phyloP scores from a whole-genome alignment of 2,329 filamentous ascomycete species.

The Claviceps sp. region DNA sequence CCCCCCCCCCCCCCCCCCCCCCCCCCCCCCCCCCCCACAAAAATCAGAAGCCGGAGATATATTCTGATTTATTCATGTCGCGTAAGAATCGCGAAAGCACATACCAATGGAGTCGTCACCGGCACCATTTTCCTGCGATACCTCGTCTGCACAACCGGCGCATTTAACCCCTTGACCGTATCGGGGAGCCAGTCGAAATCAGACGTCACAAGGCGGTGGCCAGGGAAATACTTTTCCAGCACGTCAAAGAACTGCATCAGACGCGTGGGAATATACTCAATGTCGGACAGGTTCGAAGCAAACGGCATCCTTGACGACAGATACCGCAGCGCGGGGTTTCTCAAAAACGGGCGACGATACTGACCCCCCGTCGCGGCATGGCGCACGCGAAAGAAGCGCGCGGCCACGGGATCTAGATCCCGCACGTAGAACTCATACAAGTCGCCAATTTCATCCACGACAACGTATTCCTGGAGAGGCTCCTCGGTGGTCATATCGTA shows the following conservation, averaged over 20 bases:
- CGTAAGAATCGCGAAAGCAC: neutral
- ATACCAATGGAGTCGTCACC: conserved; percentile 76
- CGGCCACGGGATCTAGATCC: conserved; percentile 66
- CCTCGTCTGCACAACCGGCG: conserved; percentile 89
- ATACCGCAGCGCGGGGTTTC: conserved; percentile 41
- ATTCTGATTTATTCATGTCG: too few species aligned
- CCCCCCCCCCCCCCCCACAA: too few species aligned
- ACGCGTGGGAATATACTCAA: conserved; percentile 88
- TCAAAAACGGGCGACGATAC: conserved; percentile 48
- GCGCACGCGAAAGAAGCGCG: conserved; percentile 72
- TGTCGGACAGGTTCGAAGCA: conserved; percentile 59
- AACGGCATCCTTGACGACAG: conserved; percentile 55
- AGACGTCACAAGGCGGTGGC: conserved; percentile 74
- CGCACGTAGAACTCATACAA: conserved; percentile 90
- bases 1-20: too few species aligned
- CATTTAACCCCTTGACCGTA: conserved; percentile 71
- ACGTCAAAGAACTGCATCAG: conserved; percentile 97
- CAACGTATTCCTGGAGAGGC: conserved; percentile 75
- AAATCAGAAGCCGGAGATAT: too few species aligned
- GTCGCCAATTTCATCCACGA: conserved; percentile 74
- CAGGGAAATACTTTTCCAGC: conserved; percentile 75
- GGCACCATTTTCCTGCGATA: conserved; percentile 79
- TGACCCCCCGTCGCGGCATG: conserved; percentile 56
- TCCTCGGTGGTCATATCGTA: conserved; percentile 73
- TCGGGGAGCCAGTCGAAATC: conserved; percentile 85